These are phyloP conservation scores for Paraphoma sp. DNA, from an alignment of 2,329 filamentous ascomycete species.

Conservation along the genomic window DNA sequence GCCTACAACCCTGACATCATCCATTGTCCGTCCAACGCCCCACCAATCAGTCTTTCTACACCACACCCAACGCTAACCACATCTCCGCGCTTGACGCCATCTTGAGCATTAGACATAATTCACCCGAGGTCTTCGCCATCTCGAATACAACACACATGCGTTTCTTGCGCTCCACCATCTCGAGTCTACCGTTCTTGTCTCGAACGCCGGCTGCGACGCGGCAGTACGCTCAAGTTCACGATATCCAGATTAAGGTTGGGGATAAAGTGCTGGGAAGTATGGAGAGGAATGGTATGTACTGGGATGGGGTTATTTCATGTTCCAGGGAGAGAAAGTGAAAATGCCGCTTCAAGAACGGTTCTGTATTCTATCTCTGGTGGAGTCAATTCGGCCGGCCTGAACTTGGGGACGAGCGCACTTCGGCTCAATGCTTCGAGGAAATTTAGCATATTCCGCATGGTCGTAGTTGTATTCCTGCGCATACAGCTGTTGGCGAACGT, in stretches of 20 bases:
- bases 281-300: constrained; percentile 26
- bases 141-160: constrained; percentile 13
- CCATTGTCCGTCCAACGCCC: constrained; percentile 9
- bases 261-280: constrained; percentile 9
- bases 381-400: too few relatives aligned
- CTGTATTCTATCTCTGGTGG: too few relatives aligned
- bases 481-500: too few relatives aligned
- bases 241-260: constrained; percentile 23
- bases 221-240: constrained; percentile 39
- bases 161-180: constrained; percentile 15
- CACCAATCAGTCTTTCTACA: constrained; percentile 9
- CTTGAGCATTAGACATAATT: constrained; percentile 10
- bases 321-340: too few relatives aligned
- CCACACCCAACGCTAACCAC: constrained; percentile 10
- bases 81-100: constrained; percentile 12
- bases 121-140: not conserved
- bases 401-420: too few relatives aligned
- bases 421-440: too few relatives aligned
- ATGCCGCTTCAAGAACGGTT: too few relatives aligned
- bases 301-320: too few relatives aligned
- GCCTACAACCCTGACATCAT: not conserved
- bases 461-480: too few relatives aligned
- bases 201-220: constrained; percentile 9
- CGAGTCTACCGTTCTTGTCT: not conserved
- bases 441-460: too few relatives aligned